Conservation (phyloP, 2,329 filamentous ascomycete genomes). For the Colletotrichum lindemuthianum region DNA sequence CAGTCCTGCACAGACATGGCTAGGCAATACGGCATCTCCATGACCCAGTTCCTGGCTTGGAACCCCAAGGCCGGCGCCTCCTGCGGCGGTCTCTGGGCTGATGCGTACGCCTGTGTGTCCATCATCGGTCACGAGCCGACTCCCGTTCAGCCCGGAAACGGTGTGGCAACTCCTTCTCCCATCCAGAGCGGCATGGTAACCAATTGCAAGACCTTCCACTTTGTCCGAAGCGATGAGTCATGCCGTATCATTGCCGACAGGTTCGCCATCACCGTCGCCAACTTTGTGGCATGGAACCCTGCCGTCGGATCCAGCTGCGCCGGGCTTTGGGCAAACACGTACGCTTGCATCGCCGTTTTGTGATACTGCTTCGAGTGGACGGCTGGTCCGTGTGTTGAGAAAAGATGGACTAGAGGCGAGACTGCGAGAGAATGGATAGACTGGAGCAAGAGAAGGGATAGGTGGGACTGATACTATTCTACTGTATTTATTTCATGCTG, state of each 20-base stretch:
- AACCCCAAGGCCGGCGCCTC: slow-evolving; percentile 24
- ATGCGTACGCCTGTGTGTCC: slow-evolving; percentile 29
- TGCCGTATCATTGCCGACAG: slow-evolving; percentile 38
- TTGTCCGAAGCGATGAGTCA: slow-evolving; percentile 35
- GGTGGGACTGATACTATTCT: background rate
- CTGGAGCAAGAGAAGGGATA: background rate
- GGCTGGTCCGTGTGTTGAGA: too few species aligned
- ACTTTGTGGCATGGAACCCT: slow-evolving; percentile 46
- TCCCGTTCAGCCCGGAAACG: slow-evolving; percentile 16
- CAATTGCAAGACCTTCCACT: slow-evolving; percentile 36
- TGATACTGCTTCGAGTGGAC: background rate
- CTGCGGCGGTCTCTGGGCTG: slow-evolving; percentile 26
- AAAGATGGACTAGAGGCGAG: too few species aligned
- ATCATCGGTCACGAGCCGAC: background rate
- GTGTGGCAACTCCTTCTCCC: slow-evolving; percentile 24
- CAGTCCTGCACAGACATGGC: slow-evolving; percentile 41
- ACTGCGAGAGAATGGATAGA: background rate
- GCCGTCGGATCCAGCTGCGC: slow-evolving; percentile 40
- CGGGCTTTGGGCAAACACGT: slow-evolving; percentile 37
- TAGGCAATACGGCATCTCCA: slow-evolving; percentile 36
- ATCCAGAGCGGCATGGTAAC: slow-evolving; percentile 18
- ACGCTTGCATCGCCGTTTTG: slow-evolving; percentile 28
- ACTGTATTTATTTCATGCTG: background rate
- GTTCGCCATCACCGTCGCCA: slow-evolving; percentile 37
- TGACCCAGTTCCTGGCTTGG: slow-evolving; percentile 39